phyloP scores from a whole-genome alignment of 2,329 filamentous ascomycete genomes.

The Emergomyces orientalis region DNA sequence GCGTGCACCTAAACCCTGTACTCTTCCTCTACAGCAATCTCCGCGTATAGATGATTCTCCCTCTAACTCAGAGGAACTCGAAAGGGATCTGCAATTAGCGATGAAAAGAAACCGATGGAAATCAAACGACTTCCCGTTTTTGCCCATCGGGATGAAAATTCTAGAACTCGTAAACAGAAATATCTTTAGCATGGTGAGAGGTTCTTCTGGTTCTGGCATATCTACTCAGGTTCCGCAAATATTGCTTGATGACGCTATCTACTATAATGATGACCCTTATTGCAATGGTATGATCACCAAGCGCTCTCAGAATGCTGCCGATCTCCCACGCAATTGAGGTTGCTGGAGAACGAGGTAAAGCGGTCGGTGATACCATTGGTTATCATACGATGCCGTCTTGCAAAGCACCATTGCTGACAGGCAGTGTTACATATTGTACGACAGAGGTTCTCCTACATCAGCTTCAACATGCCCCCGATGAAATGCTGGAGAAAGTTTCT shows the following conservation, averaged over 20 bases:
- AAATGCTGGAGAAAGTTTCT: conserved; percentile 34
- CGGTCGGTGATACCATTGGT: conserved; percentile 36
- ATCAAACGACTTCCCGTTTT: conserved; percentile 36
- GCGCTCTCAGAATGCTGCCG: conserved; percentile 41
- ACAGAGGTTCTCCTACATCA: conserved; percentile 41
- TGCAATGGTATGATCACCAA: conserved; percentile 46
- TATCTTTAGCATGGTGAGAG: conserved; percentile 39
- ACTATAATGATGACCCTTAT: conserved; percentile 28
- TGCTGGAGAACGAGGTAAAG: conserved; percentile 38
- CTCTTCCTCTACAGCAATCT: too few species aligned
- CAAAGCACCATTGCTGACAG: conserved; percentile 24
- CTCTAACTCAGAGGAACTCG: background rate
- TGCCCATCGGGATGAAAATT: conserved; percentile 27
- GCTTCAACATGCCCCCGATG: conserved; percentile 34
- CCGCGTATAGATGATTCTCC: background rate
- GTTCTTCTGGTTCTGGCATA: conserved; percentile 41
- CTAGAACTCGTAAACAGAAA: conserved; percentile 33
- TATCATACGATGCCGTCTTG: conserved; percentile 40
- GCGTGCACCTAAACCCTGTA: too few species aligned
- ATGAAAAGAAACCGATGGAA: conserved; percentile 7
- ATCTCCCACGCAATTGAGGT: conserved; percentile 40
- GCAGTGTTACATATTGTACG: conserved; percentile 43
- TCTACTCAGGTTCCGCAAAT: conserved; percentile 46
- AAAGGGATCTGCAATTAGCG: conserved; percentile 5
- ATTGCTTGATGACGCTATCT: conserved; percentile 42